These are phyloP conservation scores for Ustilago vetiveriae DNA, from an alignment of 1,284 basidiomycete species.

Conservation along the genomic window DNA sequence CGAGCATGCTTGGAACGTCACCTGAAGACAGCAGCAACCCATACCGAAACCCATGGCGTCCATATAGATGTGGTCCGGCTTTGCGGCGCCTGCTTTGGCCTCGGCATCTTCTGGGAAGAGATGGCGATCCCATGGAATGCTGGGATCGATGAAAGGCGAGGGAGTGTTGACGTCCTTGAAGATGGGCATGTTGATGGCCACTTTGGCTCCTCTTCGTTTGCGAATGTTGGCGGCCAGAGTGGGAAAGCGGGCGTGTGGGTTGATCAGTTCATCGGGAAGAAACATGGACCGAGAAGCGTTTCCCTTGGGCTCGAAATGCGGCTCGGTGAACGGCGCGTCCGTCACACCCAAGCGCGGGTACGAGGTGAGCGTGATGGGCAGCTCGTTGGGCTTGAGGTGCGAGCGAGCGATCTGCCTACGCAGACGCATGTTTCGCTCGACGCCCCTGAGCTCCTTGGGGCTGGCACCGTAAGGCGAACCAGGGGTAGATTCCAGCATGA, in stretches of 20 bases:
- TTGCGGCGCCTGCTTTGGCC: conserved; percentile 83
- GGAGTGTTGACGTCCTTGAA: conserved; percentile 89
- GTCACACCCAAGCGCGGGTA: conserved; percentile 90
- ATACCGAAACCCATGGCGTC: conserved; percentile 99
- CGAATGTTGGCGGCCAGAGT: conserved; percentile 96
- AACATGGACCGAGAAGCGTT: conserved; percentile 89
- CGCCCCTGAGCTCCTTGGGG: conserved; percentile 83
- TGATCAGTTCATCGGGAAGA: conserved; percentile 93
- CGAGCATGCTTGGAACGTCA: conserved; percentile 97
- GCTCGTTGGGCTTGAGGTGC: conserved; percentile 84
- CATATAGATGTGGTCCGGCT: conserved; percentile 92
- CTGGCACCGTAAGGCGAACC: conserved; percentile 91
- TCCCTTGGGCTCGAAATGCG: conserved; percentile 80
- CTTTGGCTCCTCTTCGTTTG: conserved; percentile 86
- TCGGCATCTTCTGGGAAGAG: conserved; percentile 85
- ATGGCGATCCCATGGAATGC: conserved; percentile 83
- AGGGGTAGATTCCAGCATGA: conserved; percentile 98
- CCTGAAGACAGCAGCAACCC: conserved; percentile 97
- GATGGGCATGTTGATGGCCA: conserved; percentile 93
- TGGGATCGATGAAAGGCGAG: conserved; percentile 86
- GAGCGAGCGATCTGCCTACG: conserved; percentile 85
- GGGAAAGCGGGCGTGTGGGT: conserved; percentile 97
- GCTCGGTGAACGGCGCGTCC: conserved; percentile 84
- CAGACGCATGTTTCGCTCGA: conserved; percentile 89
- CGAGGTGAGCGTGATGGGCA: conserved; percentile 92